Base-by-base conservation (phyloP, 2,329 filamentous ascomycete species). In the Tolypocladium cylindrosporum region DNA sequence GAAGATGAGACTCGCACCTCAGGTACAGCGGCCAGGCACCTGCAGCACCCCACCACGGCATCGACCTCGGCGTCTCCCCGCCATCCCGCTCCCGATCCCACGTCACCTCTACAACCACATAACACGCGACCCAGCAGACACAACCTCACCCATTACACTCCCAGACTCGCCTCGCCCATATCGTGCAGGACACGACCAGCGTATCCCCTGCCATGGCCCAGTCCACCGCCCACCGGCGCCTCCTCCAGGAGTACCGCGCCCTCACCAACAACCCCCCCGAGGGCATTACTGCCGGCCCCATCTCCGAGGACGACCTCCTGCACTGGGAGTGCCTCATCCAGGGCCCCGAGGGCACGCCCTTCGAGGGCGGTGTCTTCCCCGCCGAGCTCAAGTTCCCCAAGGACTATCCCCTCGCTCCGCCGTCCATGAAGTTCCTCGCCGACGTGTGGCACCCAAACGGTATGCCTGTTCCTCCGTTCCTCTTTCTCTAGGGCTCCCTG, bases 381-480 rank as follows among this genome's bases (percentile, higher is more conserved):
- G 94, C 94, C 34, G 91, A 96, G 74, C 84, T 99, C 66, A 91
- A 88, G 68, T 99, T 99, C 69, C 93, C 94, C 7, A 90, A 89
- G 70, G 94, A 99, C 74, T 99, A 99, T 69, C 94, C 94, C n/a
- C 83, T 97, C 7, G 89, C 92, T 65, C 94, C 94, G 61, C 94
- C 94, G 10, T 91, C 89, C 45, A 97, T 99, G 93, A 91, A 89
- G 73, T 99, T 99, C 73, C 79, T 95, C 56, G 90, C 90, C 57
- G 91, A 95, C 68, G 86, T 99, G 64, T 97, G 92, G 85, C 94
- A 99, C 77, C 94, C 94, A 0, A 99, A 99, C 72, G 91, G 92
- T 96, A 73, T 43, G 77, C 8, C 16, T 14, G 1, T 60, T 7
- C 40, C 50, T 31, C 42, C 16, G 34, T 37, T 42, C 11, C 16